Percentiles rank a stretch among this genome's conserved stretches.
These are phyloP conservation scores for Vaccinium macrocarpon DNA, from an alignment of 148 eudicot species.

Conservation along the genomic window DNA sequence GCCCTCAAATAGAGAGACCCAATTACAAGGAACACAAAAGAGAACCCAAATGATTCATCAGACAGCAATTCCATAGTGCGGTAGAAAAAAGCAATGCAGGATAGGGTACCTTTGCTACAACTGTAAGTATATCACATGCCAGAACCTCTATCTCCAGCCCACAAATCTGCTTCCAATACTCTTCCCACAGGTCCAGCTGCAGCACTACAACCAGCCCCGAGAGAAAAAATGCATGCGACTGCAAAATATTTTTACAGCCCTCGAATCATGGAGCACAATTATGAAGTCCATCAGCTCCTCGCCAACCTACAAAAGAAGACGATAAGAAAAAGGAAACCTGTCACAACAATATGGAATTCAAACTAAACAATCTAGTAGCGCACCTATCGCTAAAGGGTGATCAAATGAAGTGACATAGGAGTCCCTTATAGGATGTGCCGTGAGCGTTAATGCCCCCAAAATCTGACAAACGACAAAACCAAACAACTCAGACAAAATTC, in stretches of 20 bases:
- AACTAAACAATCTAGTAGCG: neutral
- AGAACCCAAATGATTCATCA: conserved; percentile 1
- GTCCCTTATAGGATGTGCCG: neutral
- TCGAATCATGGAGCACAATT: conserved; percentile 83
- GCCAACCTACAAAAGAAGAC: conserved; percentile 54
- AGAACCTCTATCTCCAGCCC: conserved; percentile 97
- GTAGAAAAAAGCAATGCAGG: neutral
- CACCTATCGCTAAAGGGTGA: neutral
- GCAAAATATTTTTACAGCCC: conserved; percentile 94
- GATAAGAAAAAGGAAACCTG: neutral
- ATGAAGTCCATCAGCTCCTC: conserved; percentile 98
- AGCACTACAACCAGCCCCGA: conserved; percentile 99
- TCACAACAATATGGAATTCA: neutral
- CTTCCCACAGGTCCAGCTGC: conserved; percentile 99
- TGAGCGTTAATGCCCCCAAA: neutral
- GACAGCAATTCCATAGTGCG: neutral
- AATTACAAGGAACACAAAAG: neutral
- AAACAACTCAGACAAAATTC: neutral
- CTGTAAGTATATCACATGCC: conserved; percentile 98
- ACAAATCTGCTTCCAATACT: conserved; percentile 92
- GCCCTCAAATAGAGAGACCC: neutral
- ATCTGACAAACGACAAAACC: conserved; percentile 1
- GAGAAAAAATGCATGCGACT: conserved; percentile 98
- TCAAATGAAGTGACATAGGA: neutral
- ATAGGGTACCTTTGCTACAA: conserved; percentile 84